These are phyloP conservation scores for Cryptococcus amylolentus DNA, from an alignment of 1,284 basidiomycete species.

Conservation along the genomic window DNA sequence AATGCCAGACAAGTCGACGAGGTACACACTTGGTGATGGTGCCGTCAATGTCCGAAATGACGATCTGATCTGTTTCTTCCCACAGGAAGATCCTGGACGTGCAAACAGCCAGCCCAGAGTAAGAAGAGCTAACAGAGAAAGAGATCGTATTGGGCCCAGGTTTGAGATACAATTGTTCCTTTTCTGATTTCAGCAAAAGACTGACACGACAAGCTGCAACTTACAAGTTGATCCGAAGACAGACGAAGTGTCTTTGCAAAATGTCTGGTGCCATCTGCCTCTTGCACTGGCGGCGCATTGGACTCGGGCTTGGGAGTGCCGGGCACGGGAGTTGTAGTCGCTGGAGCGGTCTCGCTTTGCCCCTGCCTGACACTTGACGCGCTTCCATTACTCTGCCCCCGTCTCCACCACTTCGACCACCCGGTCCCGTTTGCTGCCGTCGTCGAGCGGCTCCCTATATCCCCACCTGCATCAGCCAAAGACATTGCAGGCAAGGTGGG, in stretches of 20 bases:
- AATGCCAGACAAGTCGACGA: neutral
- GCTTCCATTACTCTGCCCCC: slow-evolving; percentile 18
- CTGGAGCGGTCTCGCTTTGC: slow-evolving; percentile 1
- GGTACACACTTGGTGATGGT: slow-evolving; percentile 89
- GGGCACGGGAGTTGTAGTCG: slow-evolving; percentile 2
- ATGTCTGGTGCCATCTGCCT: slow-evolving; percentile 37
- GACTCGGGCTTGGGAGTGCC: neutral
- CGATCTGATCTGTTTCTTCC: slow-evolving; percentile 83
- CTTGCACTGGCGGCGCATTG: neutral
- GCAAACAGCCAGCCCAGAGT: slow-evolving; percentile 79
- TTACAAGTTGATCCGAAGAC: slow-evolving; percentile 74
- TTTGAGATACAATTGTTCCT: slow-evolving; percentile 84
- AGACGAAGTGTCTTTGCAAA: slow-evolving; percentile 91
- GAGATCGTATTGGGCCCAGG: slow-evolving; percentile 89
- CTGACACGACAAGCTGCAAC: slow-evolving; percentile 24
- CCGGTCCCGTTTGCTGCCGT: slow-evolving; percentile 28
- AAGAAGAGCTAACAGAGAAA: slow-evolving; percentile 80
- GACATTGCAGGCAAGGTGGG: slow-evolving; percentile 15
- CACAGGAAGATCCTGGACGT: slow-evolving; percentile 93
- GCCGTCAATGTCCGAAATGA: slow-evolving; percentile 97
- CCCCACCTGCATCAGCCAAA: neutral
- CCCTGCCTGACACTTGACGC: neutral
- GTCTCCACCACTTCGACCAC: slow-evolving; percentile 46
- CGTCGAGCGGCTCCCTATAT: slow-evolving; percentile 3
- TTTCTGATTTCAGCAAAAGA: neutral